Conservation (phyloP, 768 basidiomycete species). For the Boletus tomentosulus region DNA sequence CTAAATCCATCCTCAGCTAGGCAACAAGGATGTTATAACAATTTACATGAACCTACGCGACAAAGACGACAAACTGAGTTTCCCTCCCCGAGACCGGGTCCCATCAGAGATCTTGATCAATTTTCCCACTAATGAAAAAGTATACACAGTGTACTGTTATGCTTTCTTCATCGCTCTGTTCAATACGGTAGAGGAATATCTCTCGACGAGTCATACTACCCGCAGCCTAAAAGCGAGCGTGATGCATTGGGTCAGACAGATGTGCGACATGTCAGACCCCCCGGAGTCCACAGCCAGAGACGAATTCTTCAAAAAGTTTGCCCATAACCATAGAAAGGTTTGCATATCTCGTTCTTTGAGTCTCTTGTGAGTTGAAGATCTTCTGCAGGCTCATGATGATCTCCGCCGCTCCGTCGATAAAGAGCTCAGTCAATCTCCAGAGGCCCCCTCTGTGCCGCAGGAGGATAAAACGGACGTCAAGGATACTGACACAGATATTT, state of each 20-base stretch:
- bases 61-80: no score
- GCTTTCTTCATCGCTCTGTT: constrained; percentile 4
- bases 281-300: not conserved
- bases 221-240: not conserved
- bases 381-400: not conserved
- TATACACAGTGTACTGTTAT: not conserved
- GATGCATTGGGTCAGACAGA: not conserved
- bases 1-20: not conserved
- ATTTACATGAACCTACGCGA: no score
- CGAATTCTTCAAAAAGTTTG: not conserved
- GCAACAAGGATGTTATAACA: not conserved
- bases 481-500: not conserved
- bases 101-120: not conserved
- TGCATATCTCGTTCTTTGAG: not conserved
- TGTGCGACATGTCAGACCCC: not conserved
- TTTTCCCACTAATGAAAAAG: fast-evolving
- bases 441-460: not conserved
- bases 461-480: not conserved
- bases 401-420: no score
- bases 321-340: not conserved
- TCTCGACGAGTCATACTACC: not conserved
- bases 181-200: not conserved
- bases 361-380: not conserved
- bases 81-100: not conserved
- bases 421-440: not conserved